These are phyloP conservation scores for Lepiota brunneoincarnata DNA, from an alignment of 768 basidiomycete genomes.

Conservation along the genomic window DNA sequence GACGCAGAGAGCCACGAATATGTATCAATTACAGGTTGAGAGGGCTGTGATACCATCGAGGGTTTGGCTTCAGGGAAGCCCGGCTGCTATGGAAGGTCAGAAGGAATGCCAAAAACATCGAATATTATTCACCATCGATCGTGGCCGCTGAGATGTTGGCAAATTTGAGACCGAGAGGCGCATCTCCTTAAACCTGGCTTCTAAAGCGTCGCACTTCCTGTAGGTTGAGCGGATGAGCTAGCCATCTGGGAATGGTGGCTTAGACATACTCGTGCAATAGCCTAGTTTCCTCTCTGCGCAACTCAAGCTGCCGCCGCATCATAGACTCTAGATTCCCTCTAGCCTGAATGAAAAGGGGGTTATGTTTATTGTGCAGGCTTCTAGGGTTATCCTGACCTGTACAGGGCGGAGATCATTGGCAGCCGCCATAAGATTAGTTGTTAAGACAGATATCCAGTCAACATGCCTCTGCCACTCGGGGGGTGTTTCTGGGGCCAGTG, in stretches of 20 bases:
- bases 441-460: slow-evolving; percentile 79
- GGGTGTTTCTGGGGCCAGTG: slow-evolving; percentile 38
- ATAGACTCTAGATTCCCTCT: slow-evolving; percentile 77
- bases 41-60: background rate
- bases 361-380: background rate
- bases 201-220: slow-evolving; percentile 73
- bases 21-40: background rate
- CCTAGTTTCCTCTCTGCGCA: slow-evolving; percentile 69
- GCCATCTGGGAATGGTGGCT: background rate
- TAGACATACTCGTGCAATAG: slow-evolving; percentile 62
- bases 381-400: slow-evolving; percentile 47
- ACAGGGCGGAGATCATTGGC: slow-evolving; percentile 89
- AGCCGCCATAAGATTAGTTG: slow-evolving; percentile 86
- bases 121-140: background rate
- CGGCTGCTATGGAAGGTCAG: background rate
- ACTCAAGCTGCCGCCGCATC: slow-evolving; percentile 77
- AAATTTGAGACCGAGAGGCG: slow-evolving; percentile 30
- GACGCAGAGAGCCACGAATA: background rate
- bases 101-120: background rate
- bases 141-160: background rate
- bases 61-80: background rate
- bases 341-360: slow-evolving; percentile 43
- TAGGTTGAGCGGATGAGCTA: background rate
- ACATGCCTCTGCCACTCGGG: slow-evolving; percentile 76
- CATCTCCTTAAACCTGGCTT: slow-evolving; percentile 58